Base-by-base conservation (phyloP, 768 basidiomycete genomes). In the Agaricus sinodeliciosus region DNA sequence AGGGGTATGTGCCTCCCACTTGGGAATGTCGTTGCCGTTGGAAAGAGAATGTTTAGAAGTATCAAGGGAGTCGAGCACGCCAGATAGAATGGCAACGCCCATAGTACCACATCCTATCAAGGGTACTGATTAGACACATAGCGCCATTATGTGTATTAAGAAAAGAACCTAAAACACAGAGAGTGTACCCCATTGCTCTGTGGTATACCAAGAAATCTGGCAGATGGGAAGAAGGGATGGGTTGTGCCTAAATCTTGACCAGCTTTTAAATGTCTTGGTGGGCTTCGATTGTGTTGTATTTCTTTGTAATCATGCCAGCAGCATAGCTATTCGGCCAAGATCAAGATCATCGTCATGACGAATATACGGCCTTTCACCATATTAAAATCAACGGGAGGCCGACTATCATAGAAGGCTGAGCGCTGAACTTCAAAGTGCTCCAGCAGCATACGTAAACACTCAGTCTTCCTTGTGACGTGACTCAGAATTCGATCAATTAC, bases 11-110 rank as follows among this genome's bases (percentile, higher is more conserved):
- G 76, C 79, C 65, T 83, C 82, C 83, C 84, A 85, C 63, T 85
- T 83, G 37, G 63, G 56, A 22, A 22, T 3, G 22, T 22, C 3
- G 44, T 49, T 54, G n/a, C 53, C 43, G 43, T 40, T 51, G 18
- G 28, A 19, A 37, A 53, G 43, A 39, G 52, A 36, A 11, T 55
- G 39, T 49, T 63, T 58, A 46, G 65, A 25, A 59, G 63, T 55
- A 63, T 92, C 79, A 40, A 97, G 81, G 63, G 90, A 90, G 57
- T 85, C 80, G 47, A 96, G 74, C 39, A 97, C 88, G 42, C 96
- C 96, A 19, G 95, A 94, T 45, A 94, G 80, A 66, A 99, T 79
- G 54, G 96, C 94, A 60, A 97, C 71, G 53, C 96, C 96, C 96
- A 99, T 98, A 9, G 95, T 98, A 53, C 96, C 96, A 68, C 96